Base-by-base conservation (phyloP, 441 rosid species). In the Bocquillonia castaneifolia region DNA sequence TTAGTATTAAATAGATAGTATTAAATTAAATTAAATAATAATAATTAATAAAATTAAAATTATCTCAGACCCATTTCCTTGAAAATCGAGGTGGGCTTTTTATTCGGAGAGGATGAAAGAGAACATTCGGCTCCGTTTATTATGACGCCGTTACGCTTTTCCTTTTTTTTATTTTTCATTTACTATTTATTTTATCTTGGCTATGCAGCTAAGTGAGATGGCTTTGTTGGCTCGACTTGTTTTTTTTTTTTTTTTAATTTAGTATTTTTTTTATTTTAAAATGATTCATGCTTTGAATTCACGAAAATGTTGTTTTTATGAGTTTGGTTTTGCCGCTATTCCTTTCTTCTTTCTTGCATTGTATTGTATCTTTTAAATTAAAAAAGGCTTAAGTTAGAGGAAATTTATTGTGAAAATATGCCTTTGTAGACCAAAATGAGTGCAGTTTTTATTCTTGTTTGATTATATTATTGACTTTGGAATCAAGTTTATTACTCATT, bases 11-110 rank as follows among this genome's bases (percentile, higher is more conserved):
- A 34, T 3, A 34, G 37, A 34, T 34, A 7, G 7, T 3, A 34
- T 34, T 34, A 34, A 7, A 34, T 34, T 34, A 34, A 3, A 34
- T 3, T 34, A 34, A 3, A 34, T 34, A 34, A 34, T 34, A 34
- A 3, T 34, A 63, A 72, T 72, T 37, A 77, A 71, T 51, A 64
- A 77, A 58, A 34, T 7, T 25, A 14, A 15, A 29, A 34, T 70
- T n/a, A n/a, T n/a, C 9, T 78, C 74, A 39, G 76, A 72, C 62
- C 85, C 80, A 73, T 76, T 32, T 53, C 73, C 47, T 74, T 66
- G 9, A 58, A 54, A 64, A 6, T 37, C 56, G 68, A 2, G 52
- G 52, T n/a, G n/a, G n/a, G n/a, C n/a, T n/a, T n/a, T n/a, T n/a
- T n/a, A n/a, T n/a, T n/a, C n/a, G n/a, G n/a, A n/a, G n/a, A n/a